Evolutionary conservation across 176 grass and related monocot species (phyloP).

Genomic region (Aegilops longissima): DNA sequence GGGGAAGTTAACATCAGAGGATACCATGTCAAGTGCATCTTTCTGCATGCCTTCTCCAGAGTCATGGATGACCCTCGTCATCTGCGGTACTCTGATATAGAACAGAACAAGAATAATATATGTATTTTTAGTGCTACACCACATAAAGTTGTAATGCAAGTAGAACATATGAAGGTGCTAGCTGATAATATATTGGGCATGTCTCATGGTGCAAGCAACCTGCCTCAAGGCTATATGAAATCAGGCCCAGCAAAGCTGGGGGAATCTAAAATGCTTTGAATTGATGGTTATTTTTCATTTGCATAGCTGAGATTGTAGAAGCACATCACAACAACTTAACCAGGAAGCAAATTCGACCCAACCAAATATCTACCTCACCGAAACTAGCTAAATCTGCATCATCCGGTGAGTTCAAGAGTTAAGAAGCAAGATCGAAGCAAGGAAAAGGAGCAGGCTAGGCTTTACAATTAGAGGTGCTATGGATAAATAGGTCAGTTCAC

Average conservation of each 20-base stretch:
- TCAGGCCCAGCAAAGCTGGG: neutral
- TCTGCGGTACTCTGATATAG: slow-evolving; percentile 30
- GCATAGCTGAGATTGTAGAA: neutral
- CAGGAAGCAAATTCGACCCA: neutral
- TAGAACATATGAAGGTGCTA: neutral
- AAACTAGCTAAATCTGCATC: slow-evolving; percentile 5
- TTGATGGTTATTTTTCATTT: neutral
- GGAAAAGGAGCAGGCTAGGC: neutral
- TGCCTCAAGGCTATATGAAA: slow-evolving; percentile 6
- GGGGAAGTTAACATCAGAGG: slow-evolving; percentile 81
- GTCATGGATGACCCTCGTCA: slow-evolving; percentile 78
- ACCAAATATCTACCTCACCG: neutral
- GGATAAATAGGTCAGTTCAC: neutral
- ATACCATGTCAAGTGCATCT: slow-evolving; percentile 69
- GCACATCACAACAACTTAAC: neutral
- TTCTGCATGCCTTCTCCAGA: slow-evolving; percentile 68
- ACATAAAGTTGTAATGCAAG: neutral
- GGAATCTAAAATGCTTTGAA: neutral
- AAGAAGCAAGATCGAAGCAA: neutral
- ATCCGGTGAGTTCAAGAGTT: neutral
- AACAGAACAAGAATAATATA: slow-evolving; percentile 5
- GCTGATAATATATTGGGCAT: neutral
- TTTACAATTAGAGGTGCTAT: neutral
- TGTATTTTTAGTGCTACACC: neutral
- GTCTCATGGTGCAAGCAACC: neutral